Base-by-base conservation (phyloP, 371 early-diverging fungal species). In the Mortierella sp. region DNA sequence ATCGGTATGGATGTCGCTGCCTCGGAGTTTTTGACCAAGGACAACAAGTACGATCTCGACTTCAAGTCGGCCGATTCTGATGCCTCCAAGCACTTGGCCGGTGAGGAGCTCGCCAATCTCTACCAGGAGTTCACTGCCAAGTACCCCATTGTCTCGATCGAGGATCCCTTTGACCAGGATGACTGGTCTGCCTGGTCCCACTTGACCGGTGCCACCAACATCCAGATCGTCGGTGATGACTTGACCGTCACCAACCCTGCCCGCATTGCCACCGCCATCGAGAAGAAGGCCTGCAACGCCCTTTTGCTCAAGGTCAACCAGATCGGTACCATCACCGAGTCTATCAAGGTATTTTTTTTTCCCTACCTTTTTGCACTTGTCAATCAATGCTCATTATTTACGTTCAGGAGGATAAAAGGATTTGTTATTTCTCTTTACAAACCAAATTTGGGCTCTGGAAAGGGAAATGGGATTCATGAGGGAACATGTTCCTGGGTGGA, bases 151-250 rank as follows among this genome's bases (percentile, higher is more conserved):
- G 95, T 96, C 79, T 97, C 98, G 80, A 97, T 99, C 87, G 99
- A 99, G 92, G 99, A 99, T 93, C 99, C 99, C 76, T 99, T 99
- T 87, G 99, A 98, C 89, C 99, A 99, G 93, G 98, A 98, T 91
- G 99, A 99, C 92, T 98, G 96, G 95, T 94, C 92, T 55, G 94
- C 96, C 83, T 99, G 98, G 97, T 87, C 91, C 87, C 94, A 93
- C 88, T 93, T 99, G 75, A 92, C 90, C 75, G 89, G 86, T 43
- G 89, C 92, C 54, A 91, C 93, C 75, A 92, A 91, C 78, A 91
- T 91, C 88, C 98, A 98, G 90, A 96, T 99, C 84, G 99, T 99
- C 81, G 99, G 99, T 84, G 99, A 99, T 91, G 99, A 99, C 89
- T 92, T 99, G 88, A 95, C 97, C 58, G 99, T 99, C 82, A 99